Percentiles rank a stretch among this genome's conserved stretches.
These are phyloP conservation scores for Carex scoparia DNA, from an alignment of 176 grass and related monocot species.

Conservation along the genomic window DNA sequence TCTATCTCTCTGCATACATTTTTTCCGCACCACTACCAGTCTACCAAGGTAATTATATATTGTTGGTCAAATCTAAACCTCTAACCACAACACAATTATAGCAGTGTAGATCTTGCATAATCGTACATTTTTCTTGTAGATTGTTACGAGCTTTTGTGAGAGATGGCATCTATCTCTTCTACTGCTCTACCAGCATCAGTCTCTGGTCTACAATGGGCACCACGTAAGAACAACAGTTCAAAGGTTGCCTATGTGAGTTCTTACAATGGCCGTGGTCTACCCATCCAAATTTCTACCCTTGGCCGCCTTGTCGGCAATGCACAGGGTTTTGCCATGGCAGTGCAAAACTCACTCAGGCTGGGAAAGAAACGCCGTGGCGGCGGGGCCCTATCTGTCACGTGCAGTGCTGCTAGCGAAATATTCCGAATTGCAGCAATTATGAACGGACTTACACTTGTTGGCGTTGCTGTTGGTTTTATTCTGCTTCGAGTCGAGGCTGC, in stretches of 20 bases:
- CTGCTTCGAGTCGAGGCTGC: constrained; percentile 70
- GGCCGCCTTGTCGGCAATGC: constrained; percentile 46
- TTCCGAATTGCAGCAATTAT: constrained; percentile 77
- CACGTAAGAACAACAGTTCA: constrained; percentile 26
- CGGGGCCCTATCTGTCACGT: constrained; percentile 43
- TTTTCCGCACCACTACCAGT: constrained; percentile 23
- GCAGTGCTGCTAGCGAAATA: constrained; percentile 59
- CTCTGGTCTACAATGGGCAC: constrained; percentile 15
- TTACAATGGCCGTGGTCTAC: constrained; percentile 57
- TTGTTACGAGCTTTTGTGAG: constrained; percentile 16
- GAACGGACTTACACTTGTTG: constrained; percentile 71
- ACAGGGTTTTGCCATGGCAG: constrained; percentile 51
- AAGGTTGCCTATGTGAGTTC: constrained; percentile 50
- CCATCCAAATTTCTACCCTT: constrained; percentile 54
- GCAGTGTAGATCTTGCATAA: not conserved
- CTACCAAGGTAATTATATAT: constrained; percentile 19
- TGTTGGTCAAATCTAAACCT: not conserved
- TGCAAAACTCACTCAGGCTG: constrained; percentile 4
- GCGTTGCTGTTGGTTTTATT: constrained; percentile 86
- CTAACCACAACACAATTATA: not conserved
- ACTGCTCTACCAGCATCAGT: constrained; percentile 35
- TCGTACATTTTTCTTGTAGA: constrained; percentile 3
- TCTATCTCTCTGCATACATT: constrained; percentile 11
- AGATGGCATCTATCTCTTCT: constrained; percentile 64
- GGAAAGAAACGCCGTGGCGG: constrained; percentile 35